Base-by-base conservation (phyloP, 805 yeast species). In the Lipomyces japonicus region DNA sequence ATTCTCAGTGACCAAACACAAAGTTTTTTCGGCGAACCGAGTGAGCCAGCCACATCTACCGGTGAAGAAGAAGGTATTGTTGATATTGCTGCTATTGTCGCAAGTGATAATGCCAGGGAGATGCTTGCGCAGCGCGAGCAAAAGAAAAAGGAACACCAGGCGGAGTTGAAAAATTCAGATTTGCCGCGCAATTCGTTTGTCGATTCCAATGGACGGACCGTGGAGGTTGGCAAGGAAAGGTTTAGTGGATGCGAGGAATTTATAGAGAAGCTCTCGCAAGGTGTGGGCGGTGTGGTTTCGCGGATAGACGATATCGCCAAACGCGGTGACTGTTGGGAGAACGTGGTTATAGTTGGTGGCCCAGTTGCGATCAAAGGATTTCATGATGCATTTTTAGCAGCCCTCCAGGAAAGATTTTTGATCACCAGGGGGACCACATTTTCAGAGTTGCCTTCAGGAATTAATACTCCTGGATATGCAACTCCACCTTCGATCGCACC, bases 41-140 rank as follows among this genome's bases (percentile, higher is more conserved):
- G 83, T 60, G 84, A 76, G 41, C 75, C 72, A 3, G 65, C 65
- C 36, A 45, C 48, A 3, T 21, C 46, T 12, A 45, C 55, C 4
- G 42, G 26, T 4, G 76, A 74, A 6, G 87, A 80, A 34, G 91
- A 84, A 26, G 95, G 88, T 46, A 79, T 81, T 2, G 75, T 88
- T 34, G 96, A 91, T 65, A 89, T 91, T 42, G 96, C 96, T 1
- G 87, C 89, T 36, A 80, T 90, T 59, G 93, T 90, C 10, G 79
- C 93, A 1, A 82, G 86, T 54, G 88, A 82, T 12, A 78, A 82
- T 55, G 79, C 89, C 2, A 74, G 85, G 44, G 89, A 85, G 65
- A 74, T 84, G 35, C 65, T 86, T 47, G 86, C 79, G 57, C 56
- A 65, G 50, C 60, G 66, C 53, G 68, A 64, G 58, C 70, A 61